phyloP scores from a whole-genome alignment of 2,329 filamentous ascomycete species.

The Verticillium dahliae region DNA sequence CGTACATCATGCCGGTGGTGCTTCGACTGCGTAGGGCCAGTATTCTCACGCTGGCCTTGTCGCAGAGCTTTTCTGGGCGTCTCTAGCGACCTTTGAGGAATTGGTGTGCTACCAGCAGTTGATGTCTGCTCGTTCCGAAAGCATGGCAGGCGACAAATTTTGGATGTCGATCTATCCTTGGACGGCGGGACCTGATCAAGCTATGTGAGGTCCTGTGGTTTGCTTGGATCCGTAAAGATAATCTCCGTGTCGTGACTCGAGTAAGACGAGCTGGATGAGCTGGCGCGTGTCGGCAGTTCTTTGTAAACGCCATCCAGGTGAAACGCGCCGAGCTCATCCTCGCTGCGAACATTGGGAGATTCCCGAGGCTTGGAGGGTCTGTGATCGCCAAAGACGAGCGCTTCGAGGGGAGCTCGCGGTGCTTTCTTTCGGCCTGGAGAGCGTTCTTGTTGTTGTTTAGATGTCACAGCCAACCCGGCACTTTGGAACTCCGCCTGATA shows the following conservation, averaged over 20 bases:
- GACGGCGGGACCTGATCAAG: not conserved
- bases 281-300: not conserved
- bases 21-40: not conserved
- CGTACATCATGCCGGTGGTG: not conserved
- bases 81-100: not conserved
- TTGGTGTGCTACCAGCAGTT: not conserved
- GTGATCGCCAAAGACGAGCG: not conserved
- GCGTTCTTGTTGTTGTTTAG: constrained; percentile 31
- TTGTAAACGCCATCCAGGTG: not conserved
- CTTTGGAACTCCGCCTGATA: constrained; percentile 46
- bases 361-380: not conserved
- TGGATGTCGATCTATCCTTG: not conserved
- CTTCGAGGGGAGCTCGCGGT: not conserved
- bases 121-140: not conserved
- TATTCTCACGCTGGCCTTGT: constrained; percentile 1
- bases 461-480: constrained; percentile 51
- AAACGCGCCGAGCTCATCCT: not conserved
- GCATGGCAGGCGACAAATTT: not conserved
- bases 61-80: constrained; percentile 7
- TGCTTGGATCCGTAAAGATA: not conserved
- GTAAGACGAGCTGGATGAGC: not conserved
- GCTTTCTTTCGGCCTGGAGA: constrained; percentile 5
- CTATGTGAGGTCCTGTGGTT: not conserved
- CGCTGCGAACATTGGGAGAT: not conserved
- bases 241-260: not conserved